phyloP scores from a whole-genome alignment of 129 eudicot species.

The Escallonia herrerae region DNA sequence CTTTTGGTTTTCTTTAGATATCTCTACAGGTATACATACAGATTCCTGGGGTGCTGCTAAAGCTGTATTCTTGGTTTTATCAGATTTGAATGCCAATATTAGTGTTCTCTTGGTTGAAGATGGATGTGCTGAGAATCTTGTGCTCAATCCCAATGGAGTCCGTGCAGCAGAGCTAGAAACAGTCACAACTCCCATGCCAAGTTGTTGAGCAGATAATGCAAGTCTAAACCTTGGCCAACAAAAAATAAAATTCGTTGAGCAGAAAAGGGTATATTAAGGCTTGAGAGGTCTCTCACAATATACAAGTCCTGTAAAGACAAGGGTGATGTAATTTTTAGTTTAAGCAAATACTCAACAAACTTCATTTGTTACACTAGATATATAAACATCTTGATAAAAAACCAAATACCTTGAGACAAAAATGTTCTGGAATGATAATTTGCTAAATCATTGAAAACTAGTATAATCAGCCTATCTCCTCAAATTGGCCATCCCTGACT shows the following conservation, averaged over 20 bases:
- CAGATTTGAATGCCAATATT: constrained; percentile 54
- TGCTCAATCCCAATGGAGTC: constrained; percentile 57
- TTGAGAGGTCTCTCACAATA: not conserved
- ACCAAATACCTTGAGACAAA: too few species aligned
- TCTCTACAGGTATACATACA: constrained; percentile 39
- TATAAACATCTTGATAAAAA: too few species aligned
- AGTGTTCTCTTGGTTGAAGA: constrained; percentile 39
- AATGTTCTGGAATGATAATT: too few species aligned
- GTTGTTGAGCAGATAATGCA: not conserved
- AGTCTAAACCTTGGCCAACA: too few species aligned
- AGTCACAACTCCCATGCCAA: constrained; percentile 95
- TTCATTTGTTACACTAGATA: too few species aligned
- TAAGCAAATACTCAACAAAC: not conserved
- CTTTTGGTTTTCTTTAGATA: constrained; percentile 54
- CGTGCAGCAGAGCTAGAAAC: constrained; percentile 82
- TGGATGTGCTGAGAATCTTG: constrained; percentile 33
- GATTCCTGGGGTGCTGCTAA: constrained; percentile 57
- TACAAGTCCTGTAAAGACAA: constrained; percentile 26
- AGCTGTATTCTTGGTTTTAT: constrained; percentile 46
- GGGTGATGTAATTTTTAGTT: too few species aligned
- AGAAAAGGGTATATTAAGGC: constrained; percentile 2
- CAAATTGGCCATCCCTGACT: too few species aligned
- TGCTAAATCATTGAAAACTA: too few species aligned
- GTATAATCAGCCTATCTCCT: too few species aligned
- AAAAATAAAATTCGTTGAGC: not conserved